Conservation (phyloP, 495 filamentous ascomycete species). For the Aspergillus funiculosus region DNA sequence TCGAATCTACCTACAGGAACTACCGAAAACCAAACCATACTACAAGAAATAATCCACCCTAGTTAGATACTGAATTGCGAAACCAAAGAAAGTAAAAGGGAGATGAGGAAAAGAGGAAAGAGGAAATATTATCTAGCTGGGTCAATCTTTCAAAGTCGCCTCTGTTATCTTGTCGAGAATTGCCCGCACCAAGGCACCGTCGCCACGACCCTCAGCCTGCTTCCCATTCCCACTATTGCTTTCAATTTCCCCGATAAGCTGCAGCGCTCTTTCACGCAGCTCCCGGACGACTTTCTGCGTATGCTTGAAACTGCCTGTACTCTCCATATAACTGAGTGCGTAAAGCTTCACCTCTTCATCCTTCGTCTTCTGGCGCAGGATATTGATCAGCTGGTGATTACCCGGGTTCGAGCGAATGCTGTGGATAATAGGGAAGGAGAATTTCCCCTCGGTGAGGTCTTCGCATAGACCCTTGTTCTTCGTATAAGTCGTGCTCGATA, state of each 20-base stretch:
- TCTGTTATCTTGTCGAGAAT: slow-evolving; percentile 46
- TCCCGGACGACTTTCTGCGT: slow-evolving; percentile 63
- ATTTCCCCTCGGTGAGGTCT: slow-evolving; percentile 97
- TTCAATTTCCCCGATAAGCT: slow-evolving; percentile 64
- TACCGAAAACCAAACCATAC: slow-evolving; percentile 1
- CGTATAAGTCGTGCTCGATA: slow-evolving; percentile 64
- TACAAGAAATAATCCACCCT: no score
- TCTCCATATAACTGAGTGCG: slow-evolving; percentile 87
- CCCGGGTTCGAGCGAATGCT: slow-evolving; percentile 74
- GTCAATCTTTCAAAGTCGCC: slow-evolving; percentile 29
- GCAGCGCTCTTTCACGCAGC: slow-evolving; percentile 59
- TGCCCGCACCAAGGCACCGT: slow-evolving; percentile 37
- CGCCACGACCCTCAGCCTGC: slow-evolving; percentile 25
- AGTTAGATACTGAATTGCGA: no score
- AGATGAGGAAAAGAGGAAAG: not conserved
- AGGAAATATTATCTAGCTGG: slow-evolving; percentile 3
- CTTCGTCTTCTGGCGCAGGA: slow-evolving; percentile 80
- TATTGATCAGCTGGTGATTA: slow-evolving; percentile 83
- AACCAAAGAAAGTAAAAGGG: slow-evolving; percentile 1
- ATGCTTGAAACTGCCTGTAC: slow-evolving; percentile 83
- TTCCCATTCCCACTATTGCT: slow-evolving; percentile 36
- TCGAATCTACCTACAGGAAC: not conserved
- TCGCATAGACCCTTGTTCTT: slow-evolving; percentile 92
- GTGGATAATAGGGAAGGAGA: slow-evolving; percentile 95
- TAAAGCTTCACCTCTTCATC: slow-evolving; percentile 87